Conservation (phyloP, 305 asterid species). For the Solanum aculeatissimum region DNA sequence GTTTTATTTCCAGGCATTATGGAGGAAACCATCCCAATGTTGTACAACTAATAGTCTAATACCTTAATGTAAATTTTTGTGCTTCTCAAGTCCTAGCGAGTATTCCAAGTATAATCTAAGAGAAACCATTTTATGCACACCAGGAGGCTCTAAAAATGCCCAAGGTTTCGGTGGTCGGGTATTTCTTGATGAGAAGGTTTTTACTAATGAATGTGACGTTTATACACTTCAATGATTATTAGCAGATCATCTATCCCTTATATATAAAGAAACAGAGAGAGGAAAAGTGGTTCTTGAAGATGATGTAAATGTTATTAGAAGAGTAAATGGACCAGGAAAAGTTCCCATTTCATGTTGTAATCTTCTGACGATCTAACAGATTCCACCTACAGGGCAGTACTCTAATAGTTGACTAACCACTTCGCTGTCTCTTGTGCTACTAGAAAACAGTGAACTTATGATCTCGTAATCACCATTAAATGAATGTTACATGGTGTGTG, state of each 20-base stretch:
- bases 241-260: neutral
- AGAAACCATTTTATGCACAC: neutral
- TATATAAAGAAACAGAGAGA: neutral
- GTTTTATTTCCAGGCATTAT: neutral
- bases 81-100: neutral
- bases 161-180: neutral
- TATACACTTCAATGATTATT: neutral
- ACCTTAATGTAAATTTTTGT: neutral
- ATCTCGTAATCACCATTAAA: too few relatives aligned
- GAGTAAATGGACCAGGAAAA: neutral
- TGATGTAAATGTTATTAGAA: neutral
- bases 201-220: neutral
- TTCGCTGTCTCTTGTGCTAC: neutral
- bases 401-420: neutral
- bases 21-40: neutral
- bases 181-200: neutral
- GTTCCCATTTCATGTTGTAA: neutral
- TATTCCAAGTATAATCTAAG: neutral
- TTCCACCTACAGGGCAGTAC: neutral
- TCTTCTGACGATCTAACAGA: neutral
- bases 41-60: neutral
- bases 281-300: neutral
- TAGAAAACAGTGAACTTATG: neutral
- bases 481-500: neutral
- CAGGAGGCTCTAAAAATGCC: neutral